Evolutionary conservation across 148 eudicot genomes (phyloP).

Genomic region (Pharnaceum exiguum): DNA sequence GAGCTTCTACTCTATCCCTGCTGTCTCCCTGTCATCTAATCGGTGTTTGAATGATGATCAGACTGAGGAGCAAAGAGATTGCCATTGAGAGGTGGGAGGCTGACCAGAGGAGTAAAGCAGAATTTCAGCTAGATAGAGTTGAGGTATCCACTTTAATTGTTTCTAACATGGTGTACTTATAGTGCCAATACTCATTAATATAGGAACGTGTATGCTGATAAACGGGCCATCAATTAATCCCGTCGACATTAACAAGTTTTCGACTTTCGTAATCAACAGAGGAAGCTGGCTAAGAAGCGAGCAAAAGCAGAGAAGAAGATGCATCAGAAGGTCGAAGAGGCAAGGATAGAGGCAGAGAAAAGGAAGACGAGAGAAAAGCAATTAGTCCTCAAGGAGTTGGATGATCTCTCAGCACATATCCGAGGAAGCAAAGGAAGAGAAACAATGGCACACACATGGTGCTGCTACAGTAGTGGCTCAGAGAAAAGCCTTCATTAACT

Average conservation of each 20-base stretch:
- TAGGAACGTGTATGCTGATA: background rate
- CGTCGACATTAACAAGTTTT: background rate
- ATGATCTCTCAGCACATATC: constrained; percentile 1
- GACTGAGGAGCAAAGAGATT: constrained; percentile 25
- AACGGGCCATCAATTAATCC: background rate
- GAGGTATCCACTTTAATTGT: constrained; percentile 16
- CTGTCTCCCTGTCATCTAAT: background rate
- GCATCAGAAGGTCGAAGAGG: constrained; percentile 20
- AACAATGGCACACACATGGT: no score
- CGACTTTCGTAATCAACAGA: constrained; percentile 3
- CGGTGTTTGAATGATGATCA: background rate
- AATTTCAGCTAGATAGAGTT: constrained; percentile 16
- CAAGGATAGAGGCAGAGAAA: constrained; percentile 18
- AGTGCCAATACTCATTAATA: no score
- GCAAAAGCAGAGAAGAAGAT: constrained; percentile 19
- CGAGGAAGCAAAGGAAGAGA: background rate
- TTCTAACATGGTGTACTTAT: no score
- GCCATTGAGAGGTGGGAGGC: constrained; percentile 30
- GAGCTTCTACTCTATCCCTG: background rate
- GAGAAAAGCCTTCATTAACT: no score
- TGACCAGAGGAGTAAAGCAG: constrained; percentile 12
- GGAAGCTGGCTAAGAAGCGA: constrained; percentile 21
- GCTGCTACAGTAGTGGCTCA: no score
- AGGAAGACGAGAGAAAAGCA: constrained; percentile 19
- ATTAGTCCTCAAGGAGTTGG: constrained; percentile 21